phyloP scores from a whole-genome alignment of 106 monocot genomes.

The Agapanthus africanus region DNA sequence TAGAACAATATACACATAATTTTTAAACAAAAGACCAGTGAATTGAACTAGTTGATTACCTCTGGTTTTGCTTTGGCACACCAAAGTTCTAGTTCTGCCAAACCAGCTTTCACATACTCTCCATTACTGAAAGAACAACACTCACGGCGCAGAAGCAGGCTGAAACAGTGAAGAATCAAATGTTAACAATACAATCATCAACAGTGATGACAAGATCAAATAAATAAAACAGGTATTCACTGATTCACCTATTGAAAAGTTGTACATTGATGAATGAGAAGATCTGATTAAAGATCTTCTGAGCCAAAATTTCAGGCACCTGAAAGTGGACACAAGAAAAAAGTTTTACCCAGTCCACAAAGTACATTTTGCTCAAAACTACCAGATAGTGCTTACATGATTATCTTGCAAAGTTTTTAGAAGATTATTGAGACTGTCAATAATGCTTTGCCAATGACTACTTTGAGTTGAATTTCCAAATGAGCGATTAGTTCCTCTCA shows the following conservation, averaged over 20 bases:
- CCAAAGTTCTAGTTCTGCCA: conserved; percentile 87
- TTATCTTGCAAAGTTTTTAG: conserved; percentile 83
- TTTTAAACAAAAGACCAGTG: background rate
- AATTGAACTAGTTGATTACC: conserved; percentile 22
- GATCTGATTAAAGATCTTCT: conserved; percentile 74
- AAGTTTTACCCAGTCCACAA: background rate
- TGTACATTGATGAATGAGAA: conserved; percentile 92
- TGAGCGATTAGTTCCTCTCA: conserved; percentile 66
- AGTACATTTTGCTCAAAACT: background rate
- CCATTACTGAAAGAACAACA: conserved; percentile 99
- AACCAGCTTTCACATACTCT: conserved; percentile 93
- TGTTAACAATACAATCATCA: conserved; percentile 1
- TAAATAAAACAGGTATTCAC: background rate
- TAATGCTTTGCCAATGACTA: conserved; percentile 74
- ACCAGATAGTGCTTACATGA: conserved; percentile 42
- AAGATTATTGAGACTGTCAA: conserved; percentile 62
- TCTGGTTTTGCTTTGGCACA: conserved; percentile 68
- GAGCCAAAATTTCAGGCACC: conserved; percentile 68
- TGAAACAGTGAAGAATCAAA: conserved; percentile 14
- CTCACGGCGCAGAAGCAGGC: conserved; percentile 88
- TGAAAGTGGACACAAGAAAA: conserved; percentile 23
- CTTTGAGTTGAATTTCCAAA: conserved; percentile 54
- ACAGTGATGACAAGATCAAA: conserved; percentile 4
- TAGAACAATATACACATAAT: background rate
- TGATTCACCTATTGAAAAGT: conserved; percentile 90